Percentiles rank a stretch among this genome's conserved stretches.
Evolutionary conservation across 495 filamentous ascomycete genomes (phyloP).

Genomic region (Talaromyces thailandensis): DNA sequence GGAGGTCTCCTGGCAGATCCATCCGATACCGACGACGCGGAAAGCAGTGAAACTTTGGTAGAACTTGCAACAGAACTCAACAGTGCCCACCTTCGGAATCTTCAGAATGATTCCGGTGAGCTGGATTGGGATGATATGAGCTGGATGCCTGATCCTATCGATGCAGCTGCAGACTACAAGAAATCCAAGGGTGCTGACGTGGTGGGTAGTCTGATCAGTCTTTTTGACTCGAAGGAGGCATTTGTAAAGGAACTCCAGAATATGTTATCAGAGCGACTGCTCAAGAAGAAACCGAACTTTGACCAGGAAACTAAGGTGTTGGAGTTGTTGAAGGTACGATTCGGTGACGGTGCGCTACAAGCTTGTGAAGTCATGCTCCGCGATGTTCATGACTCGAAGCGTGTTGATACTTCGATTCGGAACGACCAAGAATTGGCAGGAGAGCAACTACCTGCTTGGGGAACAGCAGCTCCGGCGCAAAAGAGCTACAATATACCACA

Average conservation of each 20-base stretch:
- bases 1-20: conserved; percentile 70
- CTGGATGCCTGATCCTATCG: conserved; percentile 87
- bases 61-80: conserved; percentile 72
- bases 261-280: conserved; percentile 72
- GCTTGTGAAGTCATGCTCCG: conserved; percentile 94
- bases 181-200: conserved; percentile 84
- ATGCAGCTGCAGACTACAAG: conserved; percentile 86
- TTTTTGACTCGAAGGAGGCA: conserved; percentile 77
- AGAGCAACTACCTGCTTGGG: conserved; percentile 9
- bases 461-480: neutral
- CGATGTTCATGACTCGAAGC: conserved; percentile 80
- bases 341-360: conserved; percentile 78
- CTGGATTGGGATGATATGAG: conserved; percentile 83
- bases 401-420: conserved; percentile 57
- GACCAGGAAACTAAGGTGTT: conserved; percentile 74
- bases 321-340: conserved; percentile 78
- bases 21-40: conserved; percentile 35
- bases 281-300: conserved; percentile 60
- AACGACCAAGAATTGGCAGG: conserved; percentile 32
- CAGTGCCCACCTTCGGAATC: conserved; percentile 44
- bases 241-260: conserved; percentile 91
- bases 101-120: conserved; percentile 50
- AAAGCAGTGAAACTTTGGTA: conserved; percentile 45
- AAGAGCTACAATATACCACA: conserved; percentile 20
- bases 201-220: conserved; percentile 79